Percentiles rank a stretch among this genome's conserved stretches.
Evolutionary conservation across 2,329 filamentous ascomycete genomes (phyloP).

Genomic region (Stachybotrys echinatus): DNA sequence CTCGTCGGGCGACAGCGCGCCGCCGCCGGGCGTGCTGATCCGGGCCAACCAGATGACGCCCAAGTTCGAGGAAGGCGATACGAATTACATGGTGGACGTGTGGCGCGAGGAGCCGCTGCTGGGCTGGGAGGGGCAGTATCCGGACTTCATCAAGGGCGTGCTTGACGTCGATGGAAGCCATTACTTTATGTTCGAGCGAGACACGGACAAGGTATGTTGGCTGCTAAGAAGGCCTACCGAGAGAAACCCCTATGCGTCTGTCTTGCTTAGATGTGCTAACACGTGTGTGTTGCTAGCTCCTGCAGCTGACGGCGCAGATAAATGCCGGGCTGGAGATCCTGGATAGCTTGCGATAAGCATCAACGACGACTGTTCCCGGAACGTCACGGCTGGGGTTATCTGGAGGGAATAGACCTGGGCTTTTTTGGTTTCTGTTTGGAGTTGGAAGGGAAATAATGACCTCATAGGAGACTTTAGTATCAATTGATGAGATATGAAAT

Average conservation of each 20-base stretch:
- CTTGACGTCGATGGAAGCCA: conserved; percentile 20
- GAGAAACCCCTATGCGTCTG: not conserved
- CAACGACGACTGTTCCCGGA: not conserved
- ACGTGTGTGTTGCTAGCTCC: not conserved
- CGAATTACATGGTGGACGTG: conserved; percentile 16
- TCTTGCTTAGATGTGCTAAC: not conserved
- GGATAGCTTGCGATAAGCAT: not conserved
- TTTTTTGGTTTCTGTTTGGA: too few relatives aligned
- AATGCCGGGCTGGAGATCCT: not conserved
- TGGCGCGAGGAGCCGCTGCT: conserved; percentile 17
- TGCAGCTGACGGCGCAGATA: not conserved
- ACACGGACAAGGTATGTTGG: not conserved
- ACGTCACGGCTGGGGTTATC: too few relatives aligned
- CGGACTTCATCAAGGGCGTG: conserved; percentile 20
- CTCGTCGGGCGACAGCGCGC: conserved; percentile 3
- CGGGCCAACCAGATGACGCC: conserved; percentile 10
- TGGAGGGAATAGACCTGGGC: too few relatives aligned
- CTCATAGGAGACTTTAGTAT: too few relatives aligned
- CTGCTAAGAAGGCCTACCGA: not conserved
- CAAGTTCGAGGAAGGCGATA: conserved; percentile 3
- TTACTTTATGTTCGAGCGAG: conserved; percentile 20
- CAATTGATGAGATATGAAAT: too few relatives aligned
- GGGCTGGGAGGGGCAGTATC: conserved; percentile 19
- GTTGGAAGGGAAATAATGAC: too few relatives aligned
- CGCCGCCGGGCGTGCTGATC: conserved; percentile 18